These are phyloP conservation scores for Debaryomyces robertsiae DNA, from an alignment of 1,139 yeast genomes.

Conservation along the genomic window DNA sequence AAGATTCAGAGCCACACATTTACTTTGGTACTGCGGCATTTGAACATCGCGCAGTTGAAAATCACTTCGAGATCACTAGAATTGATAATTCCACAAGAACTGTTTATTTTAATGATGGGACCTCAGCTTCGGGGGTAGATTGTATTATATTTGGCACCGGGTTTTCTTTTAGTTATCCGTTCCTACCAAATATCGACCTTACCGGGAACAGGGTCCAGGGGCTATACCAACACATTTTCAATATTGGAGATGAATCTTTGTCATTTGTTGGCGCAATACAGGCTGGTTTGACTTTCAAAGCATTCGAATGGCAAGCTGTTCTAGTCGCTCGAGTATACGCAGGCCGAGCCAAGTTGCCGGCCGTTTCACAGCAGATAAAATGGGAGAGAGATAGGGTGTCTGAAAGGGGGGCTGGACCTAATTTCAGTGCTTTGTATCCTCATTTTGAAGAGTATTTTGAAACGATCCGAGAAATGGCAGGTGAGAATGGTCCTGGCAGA, in stretches of 20 bases:
- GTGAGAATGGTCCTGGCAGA: constrained; percentile 29
- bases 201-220: constrained; percentile 28
- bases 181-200: constrained; percentile 28
- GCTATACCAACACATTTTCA: constrained; percentile 41
- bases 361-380: constrained; percentile 26
- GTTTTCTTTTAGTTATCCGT: constrained; percentile 45
- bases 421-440: constrained; percentile 22
- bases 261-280: constrained; percentile 44
- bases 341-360: constrained; percentile 35
- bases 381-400: constrained; percentile 34
- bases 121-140: constrained; percentile 31
- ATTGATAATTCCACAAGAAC: constrained; percentile 23
- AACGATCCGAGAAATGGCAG: constrained; percentile 23
- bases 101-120: constrained; percentile 34
- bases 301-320: constrained; percentile 47
- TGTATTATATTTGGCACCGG: constrained; percentile 48
- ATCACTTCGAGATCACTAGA: constrained; percentile 32
- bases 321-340: constrained; percentile 36
- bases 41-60: constrained; percentile 34
- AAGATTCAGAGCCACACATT: constrained; percentile 39
- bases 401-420: constrained; percentile 30
- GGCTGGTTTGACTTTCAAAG: constrained; percentile 42
- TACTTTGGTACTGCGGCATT: constrained; percentile 45
- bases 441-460: constrained; percentile 29
- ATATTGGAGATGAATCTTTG: constrained; percentile 36